A percentile compares a stretch with the other conserved stretches of the same genome.
Evolutionary conservation across 106 monocot species (phyloP).

Genomic region (Dactylorhiza incarnata): DNA sequence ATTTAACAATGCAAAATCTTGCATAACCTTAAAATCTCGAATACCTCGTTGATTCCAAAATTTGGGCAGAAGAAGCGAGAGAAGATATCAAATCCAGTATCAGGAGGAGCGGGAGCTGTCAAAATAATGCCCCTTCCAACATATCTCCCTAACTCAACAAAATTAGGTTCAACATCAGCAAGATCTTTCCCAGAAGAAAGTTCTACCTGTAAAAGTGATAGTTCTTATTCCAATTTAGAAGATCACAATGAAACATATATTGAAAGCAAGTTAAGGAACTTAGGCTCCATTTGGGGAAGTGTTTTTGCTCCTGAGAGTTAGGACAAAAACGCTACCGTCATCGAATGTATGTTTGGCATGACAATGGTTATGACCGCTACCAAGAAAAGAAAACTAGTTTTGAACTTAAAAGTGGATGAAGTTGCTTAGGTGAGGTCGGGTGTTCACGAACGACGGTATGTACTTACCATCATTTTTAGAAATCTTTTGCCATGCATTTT

Average conservation of each 20-base stretch:
- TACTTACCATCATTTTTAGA: no score
- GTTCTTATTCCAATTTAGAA: background rate
- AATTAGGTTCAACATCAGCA: constrained; percentile 31
- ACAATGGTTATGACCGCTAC: no score
- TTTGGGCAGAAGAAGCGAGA: constrained; percentile 59
- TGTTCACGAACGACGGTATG: no score
- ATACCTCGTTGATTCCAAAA: constrained; percentile 67
- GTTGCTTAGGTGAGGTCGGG: no score
- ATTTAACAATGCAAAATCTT: background rate
- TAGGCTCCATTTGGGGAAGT: background rate
- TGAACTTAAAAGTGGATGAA: no score
- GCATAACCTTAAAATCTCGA: background rate
- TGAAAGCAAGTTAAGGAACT: background rate
- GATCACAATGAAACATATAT: background rate
- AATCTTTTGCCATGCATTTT: no score
- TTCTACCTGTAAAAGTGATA: constrained; percentile 25
- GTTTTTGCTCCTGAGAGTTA: background rate
- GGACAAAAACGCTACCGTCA: background rate
- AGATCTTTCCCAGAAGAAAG: constrained; percentile 51
- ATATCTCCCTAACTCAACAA: constrained; percentile 37
- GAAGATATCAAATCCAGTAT: constrained; percentile 51
- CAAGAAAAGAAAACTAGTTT: no score
- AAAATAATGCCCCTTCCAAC: constrained; percentile 36
- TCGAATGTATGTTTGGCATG: no score
- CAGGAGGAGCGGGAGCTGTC: constrained; percentile 44